Conservation (phyloP, 768 basidiomycete genomes). For the Crassisporium funariophilum region DNA sequence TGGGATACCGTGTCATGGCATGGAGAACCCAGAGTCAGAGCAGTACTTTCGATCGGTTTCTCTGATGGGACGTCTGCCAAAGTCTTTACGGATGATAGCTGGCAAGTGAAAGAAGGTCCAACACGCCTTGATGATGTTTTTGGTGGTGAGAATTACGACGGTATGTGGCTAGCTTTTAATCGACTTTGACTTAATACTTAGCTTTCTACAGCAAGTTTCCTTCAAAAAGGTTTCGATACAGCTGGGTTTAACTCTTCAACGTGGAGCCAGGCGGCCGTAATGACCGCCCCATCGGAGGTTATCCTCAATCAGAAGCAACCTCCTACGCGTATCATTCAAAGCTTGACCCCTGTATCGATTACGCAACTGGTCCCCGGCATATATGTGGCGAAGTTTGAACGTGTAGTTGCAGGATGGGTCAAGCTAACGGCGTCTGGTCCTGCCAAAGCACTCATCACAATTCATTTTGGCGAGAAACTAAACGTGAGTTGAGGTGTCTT, state of each 20-base stretch:
- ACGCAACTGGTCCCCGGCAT: conserved; percentile 25
- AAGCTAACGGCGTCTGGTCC: conserved; percentile 26
- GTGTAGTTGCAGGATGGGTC: conserved; percentile 31
- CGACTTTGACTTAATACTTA: not conserved
- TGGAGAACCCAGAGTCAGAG: conserved; percentile 26
- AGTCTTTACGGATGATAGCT: conserved; percentile 22
- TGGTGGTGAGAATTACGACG: conserved; percentile 33
- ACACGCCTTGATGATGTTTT: conserved; percentile 32
- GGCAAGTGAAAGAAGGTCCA: conserved; percentile 29
- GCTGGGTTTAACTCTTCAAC: conserved; percentile 19
- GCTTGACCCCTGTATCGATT: conserved; percentile 23
- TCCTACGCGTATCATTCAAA: conserved; percentile 24
- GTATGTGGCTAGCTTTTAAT: conserved; percentile 14
- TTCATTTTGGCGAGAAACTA: conserved; percentile 33
- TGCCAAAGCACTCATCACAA: conserved; percentile 24
- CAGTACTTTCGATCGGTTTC: conserved; percentile 26
- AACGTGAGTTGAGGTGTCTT: conserved; percentile 11
- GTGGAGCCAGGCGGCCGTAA: conserved; percentile 23
- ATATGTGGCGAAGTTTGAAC: conserved; percentile 27
- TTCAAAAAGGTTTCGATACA: conserved; percentile 21
- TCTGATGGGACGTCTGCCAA: conserved; percentile 23
- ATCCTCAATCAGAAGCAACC: conserved; percentile 25
- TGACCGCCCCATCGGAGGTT: conserved; percentile 21
- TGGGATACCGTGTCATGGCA: conserved; percentile 34
- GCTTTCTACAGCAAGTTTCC: conserved; percentile 22